Percentiles rank a stretch among this genome's conserved stretches.
Evolutionary conservation across 495 filamentous ascomycete genomes (phyloP).

Genomic region (Cetradonia linearis): DNA sequence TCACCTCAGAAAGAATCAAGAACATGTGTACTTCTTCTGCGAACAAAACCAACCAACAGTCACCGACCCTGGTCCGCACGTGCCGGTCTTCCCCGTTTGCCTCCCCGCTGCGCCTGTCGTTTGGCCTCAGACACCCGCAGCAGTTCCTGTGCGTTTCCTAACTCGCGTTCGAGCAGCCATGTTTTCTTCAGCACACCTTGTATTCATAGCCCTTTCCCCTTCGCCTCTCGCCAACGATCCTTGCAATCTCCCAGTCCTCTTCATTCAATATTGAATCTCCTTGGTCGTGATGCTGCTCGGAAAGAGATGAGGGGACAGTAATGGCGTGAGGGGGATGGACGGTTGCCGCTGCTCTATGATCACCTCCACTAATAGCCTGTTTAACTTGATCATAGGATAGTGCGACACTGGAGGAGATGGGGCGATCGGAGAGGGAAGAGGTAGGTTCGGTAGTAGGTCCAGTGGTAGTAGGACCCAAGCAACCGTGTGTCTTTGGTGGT

Average conservation of each 20-base stretch:
- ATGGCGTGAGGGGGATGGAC: conserved; percentile 9
- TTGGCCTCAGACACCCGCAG: conserved; percentile 13
- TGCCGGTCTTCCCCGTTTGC: conserved; percentile 12
- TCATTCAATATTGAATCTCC: conserved; percentile 5
- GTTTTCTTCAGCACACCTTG: too few relatives aligned
- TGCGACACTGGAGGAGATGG: conserved; percentile 16
- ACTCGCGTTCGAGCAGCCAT: not conserved
- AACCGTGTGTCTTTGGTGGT: conserved; percentile 10
- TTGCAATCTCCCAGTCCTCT: conserved; percentile 15
- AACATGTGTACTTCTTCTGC: not conserved
- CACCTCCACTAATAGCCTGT: conserved; percentile 11
- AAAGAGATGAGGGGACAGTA: not conserved
- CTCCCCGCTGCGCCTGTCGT: conserved; percentile 10
- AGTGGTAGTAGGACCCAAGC: conserved; percentile 12
- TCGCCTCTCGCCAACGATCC: conserved; percentile 9
- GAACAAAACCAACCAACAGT: not conserved
- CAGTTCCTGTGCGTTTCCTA: conserved; percentile 5
- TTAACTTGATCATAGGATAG: conserved; percentile 11
- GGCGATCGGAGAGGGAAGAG: conserved; percentile 1
- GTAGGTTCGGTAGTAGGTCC: conserved; percentile 13
- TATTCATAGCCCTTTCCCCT: conserved; percentile 10
- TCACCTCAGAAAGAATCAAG: not conserved
- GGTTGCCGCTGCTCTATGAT: conserved; percentile 1
- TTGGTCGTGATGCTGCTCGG: conserved; percentile 5
- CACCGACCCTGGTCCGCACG: conserved; percentile 2